phyloP scores from a whole-genome alignment of 495 filamentous ascomycete genomes.

The Aspergillus diversus region DNA sequence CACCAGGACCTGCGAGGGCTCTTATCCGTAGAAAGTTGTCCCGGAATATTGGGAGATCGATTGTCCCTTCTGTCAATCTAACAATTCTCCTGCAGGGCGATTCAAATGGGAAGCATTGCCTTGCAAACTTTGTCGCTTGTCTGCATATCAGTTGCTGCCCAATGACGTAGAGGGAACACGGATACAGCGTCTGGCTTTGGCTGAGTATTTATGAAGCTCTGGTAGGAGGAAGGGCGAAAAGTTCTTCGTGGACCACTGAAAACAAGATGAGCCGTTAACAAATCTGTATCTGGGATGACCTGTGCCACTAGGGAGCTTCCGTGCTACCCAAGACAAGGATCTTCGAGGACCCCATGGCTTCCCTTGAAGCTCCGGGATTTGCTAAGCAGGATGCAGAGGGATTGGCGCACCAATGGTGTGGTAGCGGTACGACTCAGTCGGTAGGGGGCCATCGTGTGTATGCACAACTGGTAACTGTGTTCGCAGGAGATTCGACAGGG shows the following conservation, averaged over 20 bases:
- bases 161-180: constrained; percentile 29
- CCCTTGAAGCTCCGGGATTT: constrained; percentile 9
- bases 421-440: not conserved
- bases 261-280: constrained; percentile 2
- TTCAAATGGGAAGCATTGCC: constrained; percentile 12
- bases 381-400: constrained; percentile 8
- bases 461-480: constrained; percentile 9
- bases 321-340: constrained; percentile 12
- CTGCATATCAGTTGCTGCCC: constrained; percentile 26
- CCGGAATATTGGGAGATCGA: not conserved
- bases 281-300: not conserved
- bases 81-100: constrained; percentile 9
- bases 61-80: not conserved
- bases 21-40: not conserved
- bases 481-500: constrained; percentile 7
- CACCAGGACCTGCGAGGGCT: not conserved
- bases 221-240: not conserved
- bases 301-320: constrained; percentile 12
- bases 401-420: constrained; percentile 13
- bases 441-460: not conserved
- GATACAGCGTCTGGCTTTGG: constrained; percentile 2
- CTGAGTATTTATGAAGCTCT: constrained; percentile 8
- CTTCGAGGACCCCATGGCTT: not conserved
- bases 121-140: constrained; percentile 20
- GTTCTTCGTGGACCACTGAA: constrained; percentile 20